Base-by-base conservation (phyloP, 345 rosid species). In the Clausena lansium region DNA sequence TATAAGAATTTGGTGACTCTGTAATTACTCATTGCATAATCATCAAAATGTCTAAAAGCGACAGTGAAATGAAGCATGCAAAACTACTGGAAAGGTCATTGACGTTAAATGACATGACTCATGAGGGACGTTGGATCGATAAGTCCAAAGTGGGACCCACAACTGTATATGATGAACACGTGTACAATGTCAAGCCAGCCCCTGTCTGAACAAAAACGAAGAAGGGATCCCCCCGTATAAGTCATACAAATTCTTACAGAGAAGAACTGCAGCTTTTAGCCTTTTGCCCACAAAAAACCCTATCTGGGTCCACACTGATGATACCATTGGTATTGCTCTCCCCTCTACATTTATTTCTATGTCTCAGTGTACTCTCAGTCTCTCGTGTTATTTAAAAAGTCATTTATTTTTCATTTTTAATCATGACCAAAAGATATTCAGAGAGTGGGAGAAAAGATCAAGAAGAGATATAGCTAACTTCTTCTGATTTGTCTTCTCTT, bases 291-390 rank as follows among this genome's bases (percentile, higher is more conserved):
- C 84, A 75, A 71, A 81, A 85, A 87, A 78, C 91, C 90, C 93
- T 89, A 88, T 76, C 78, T 82, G 89, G 88, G 73, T 22, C 90
- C 91, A 90, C 86, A 77, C 69, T 63, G 24, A 52, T 52, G 22
- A 30, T 30, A 13, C 15, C 50, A 45, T 13, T 13, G 50, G 83
- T 81, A 69, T 82, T 9, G 70, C 83, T 76, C 77, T 75, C 69
- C 83, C 71, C 78, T 75, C 69, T 38, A n/a, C 87, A 85, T 85
- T 89, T 79, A 85, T 73, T 84, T 77, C 80, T 66, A 62, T 14
- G 35, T 76, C 76, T 76, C 81, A 74, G 61, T 76, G 88, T 81
- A 75, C 78, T 74, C 70, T 72, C 27, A 13, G 35, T 61, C 62
- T 41, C 75, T 47, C 55, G 0, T 64, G 15, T 32, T 6, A 33